Base-by-base conservation (phyloP, 768 basidiomycete species). In the Flagelloscypha sp. region DNA sequence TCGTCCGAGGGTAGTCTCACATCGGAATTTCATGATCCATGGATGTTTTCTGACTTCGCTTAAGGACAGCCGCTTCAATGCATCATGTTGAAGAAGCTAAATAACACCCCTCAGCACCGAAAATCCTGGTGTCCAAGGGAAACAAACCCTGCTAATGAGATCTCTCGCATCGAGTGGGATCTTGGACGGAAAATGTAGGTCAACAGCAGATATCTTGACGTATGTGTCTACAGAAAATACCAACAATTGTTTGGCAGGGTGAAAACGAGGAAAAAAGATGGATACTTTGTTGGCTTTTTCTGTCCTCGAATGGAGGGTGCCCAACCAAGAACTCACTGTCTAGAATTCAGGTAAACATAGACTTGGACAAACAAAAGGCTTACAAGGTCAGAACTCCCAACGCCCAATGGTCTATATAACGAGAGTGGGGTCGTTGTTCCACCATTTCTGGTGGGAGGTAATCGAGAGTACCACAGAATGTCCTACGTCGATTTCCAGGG, bases 391-490 rank as follows among this genome's bases (percentile, higher is more conserved):
- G 65, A n/a, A 98, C 93, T 29, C 94, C 94, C 18, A 99, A 64
- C 1, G 94, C 94, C 94, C 94, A 99, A 40, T 89, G 73, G 49
- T 98, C 94, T 24, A 98, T 94, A 50, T 75, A 45, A 66, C 80
- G 49, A 90, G 87, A 36, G 54, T 98, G 93, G 41, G 85, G 86
- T 46, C 74, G 80, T 0, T 83, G 80, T 48, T 95, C 90, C 10
- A 99, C 86, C 95, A 98, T 99, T 68, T 98, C 94, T 9, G 95
- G 94, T 0, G 95, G 93, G 8, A 99, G 70, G 54, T 98, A 98
- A 55, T 98, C 95, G 29, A 97, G 62, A 1, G 94, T 98, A 9
- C 94, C 94, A 48, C 94, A 98, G 8, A 98, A 70, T 1, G 95
- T 97, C 61, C 72, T 83, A 28, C 94, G 64, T 29, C 92, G 65